Evolutionary conservation across 2,329 filamentous ascomycete genomes (phyloP).

Genomic region (Zelopaecilomyces penicillatus): DNA sequence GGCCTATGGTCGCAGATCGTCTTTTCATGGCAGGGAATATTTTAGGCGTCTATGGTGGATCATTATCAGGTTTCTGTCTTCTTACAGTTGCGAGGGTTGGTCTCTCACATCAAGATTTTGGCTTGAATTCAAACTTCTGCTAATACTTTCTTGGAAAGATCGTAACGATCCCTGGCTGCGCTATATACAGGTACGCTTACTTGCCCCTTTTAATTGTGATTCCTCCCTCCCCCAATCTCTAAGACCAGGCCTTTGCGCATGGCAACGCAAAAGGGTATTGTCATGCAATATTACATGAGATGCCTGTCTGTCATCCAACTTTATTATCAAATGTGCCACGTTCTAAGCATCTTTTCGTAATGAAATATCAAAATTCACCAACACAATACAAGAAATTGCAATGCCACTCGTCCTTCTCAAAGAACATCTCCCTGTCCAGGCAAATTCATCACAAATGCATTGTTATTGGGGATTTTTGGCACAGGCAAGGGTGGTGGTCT

Average conservation of each 20-base stretch:
- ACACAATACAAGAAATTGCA: neutral
- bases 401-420: constrained; percentile 2
- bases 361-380: too few species aligned
- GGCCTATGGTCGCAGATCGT: too few species aligned
- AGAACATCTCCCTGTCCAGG: constrained; percentile 29
- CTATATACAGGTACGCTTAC: constrained; percentile 4
- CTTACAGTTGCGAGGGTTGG: constrained; percentile 15
- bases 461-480: constrained; percentile 29
- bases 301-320: too few species aligned
- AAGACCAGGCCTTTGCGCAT: too few species aligned
- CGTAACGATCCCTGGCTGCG: neutral
- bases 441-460: constrained; percentile 23
- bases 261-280: neutral
- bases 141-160: constrained; percentile 4
- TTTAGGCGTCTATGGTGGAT: neutral
- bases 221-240: too few species aligned
- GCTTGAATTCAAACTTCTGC: constrained; percentile 2
- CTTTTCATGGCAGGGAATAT: too few species aligned
- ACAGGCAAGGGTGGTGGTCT: constrained; percentile 31
- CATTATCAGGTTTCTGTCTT: neutral
- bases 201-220: neutral
- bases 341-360: too few species aligned
- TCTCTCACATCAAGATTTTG: constrained; percentile 14
- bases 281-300: neutral
- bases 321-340: too few species aligned